phyloP scores from a whole-genome alignment of 2,329 filamentous ascomycete genomes.

The Pseudogymnoascus sp. region DNA sequence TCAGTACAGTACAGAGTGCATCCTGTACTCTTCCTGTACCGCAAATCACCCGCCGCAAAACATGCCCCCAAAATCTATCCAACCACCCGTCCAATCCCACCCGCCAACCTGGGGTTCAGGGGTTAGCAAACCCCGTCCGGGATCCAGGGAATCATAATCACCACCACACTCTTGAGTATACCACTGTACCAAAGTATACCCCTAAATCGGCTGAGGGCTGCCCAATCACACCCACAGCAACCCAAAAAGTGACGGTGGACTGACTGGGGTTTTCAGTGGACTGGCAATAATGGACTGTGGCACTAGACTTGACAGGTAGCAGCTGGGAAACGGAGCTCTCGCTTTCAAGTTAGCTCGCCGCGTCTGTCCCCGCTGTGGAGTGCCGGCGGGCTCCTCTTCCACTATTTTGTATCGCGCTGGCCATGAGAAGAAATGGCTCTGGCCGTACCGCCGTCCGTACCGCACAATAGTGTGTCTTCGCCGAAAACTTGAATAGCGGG shows the following conservation, averaged over 20 bases:
- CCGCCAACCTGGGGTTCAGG: not conserved
- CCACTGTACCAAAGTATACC: not conserved
- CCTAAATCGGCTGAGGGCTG: not conserved
- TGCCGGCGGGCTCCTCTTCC: not conserved
- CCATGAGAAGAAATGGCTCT: not conserved
- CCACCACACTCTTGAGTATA: not conserved
- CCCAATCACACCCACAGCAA: not conserved
- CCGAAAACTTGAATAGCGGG: not conserved
- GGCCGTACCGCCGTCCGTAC: not conserved
- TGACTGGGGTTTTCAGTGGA: not conserved
- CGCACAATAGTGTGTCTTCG: not conserved
- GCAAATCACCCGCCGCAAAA: not conserved
- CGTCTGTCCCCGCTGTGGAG: not conserved
- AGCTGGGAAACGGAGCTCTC: not conserved
- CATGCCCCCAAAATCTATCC: not conserved
- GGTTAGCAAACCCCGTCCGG: not conserved
- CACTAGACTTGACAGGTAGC: not conserved
- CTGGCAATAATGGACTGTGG: not conserved
- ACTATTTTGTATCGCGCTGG: not conserved
- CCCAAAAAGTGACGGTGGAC: not conserved
- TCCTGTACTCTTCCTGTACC: not conserved
- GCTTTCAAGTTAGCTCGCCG: not conserved
- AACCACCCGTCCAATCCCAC: not conserved
- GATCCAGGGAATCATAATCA: not conserved
- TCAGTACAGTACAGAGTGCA: not conserved